Conservation (phyloP, 257 asterid species). For the Petunia axillaris region DNA sequence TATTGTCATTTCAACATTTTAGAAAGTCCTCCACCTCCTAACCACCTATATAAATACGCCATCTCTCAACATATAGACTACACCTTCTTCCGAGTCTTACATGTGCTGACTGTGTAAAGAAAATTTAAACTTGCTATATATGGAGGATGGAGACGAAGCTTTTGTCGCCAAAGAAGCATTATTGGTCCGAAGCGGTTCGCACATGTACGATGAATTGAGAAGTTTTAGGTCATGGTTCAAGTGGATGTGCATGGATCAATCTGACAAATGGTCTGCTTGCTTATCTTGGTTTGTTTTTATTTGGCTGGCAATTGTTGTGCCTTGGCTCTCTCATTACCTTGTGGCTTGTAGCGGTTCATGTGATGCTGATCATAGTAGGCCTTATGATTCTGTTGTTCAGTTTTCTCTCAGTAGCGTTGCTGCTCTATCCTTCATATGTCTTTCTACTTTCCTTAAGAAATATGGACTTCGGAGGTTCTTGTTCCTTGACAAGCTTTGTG, state of each 20-base stretch:
- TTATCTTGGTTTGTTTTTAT: constrained; percentile 80
- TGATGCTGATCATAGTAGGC: constrained; percentile 70
- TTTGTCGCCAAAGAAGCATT: neutral
- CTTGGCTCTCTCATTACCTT: constrained; percentile 71
- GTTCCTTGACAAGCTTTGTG: constrained; percentile 79
- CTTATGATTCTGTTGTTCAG: constrained; percentile 78
- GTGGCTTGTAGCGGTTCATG: constrained; percentile 64
- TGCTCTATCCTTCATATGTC: constrained; percentile 65
- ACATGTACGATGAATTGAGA: constrained; percentile 72
- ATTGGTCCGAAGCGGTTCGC: constrained; percentile 51
- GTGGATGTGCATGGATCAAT: constrained; percentile 94
- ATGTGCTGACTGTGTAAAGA: too few species aligned
- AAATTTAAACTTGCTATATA: constrained; percentile 10
- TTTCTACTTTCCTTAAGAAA: constrained; percentile 59
- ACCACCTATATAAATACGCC: too few species aligned
- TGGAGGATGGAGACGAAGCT: constrained; percentile 1
- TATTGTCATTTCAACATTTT: too few species aligned
- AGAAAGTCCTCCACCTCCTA: too few species aligned
- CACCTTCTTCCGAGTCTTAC: too few species aligned
- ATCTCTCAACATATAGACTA: too few species aligned
- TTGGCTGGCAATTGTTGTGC: constrained; percentile 58
- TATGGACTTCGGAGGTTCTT: constrained; percentile 80
- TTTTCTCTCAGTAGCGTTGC: constrained; percentile 79
- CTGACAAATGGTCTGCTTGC: constrained; percentile 53
- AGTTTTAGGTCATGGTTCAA: constrained; percentile 78